Evolutionary conservation across 164 flowering plant species (phyloP).

Genomic region (Annona cherimola): DNA sequence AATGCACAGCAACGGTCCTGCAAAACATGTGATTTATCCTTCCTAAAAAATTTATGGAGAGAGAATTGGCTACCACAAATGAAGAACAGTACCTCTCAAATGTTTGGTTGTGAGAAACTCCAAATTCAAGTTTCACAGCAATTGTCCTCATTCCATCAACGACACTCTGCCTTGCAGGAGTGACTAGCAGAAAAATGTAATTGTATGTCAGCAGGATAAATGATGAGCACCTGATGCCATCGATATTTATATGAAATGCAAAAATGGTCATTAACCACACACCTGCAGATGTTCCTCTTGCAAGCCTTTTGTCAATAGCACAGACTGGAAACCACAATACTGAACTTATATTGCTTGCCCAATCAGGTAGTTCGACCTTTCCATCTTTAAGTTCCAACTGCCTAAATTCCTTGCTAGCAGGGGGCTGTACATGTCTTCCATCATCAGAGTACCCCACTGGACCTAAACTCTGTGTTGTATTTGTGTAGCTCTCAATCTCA

Average conservation of each 20-base stretch:
- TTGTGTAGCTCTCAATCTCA: conserved; percentile 63
- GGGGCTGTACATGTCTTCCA: conserved; percentile 13
- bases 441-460: conserved; percentile 12
- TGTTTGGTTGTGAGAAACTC: conserved; percentile 76
- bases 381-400: conserved; percentile 55
- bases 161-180: conserved; percentile 54
- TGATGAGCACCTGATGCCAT: background rate
- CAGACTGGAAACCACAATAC: conserved; percentile 83
- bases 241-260: conserved; percentile 8
- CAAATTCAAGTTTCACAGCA: conserved; percentile 93
- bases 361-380: conserved; percentile 69
- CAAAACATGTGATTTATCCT: conserved; percentile 4
- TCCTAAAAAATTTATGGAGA: conserved; percentile 5
- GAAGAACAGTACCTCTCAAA: conserved; percentile 63
- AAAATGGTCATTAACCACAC: conserved; percentile 3
- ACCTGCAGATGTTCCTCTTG: conserved; percentile 83
- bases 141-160: conserved; percentile 95
- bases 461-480: conserved; percentile 16
- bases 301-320: conserved; percentile 57
- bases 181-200: conserved; percentile 32
- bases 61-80: background rate
- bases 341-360: conserved; percentile 73
- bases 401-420: conserved; percentile 30
- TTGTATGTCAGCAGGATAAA: background rate
- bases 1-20: conserved; percentile 95